Percentiles rank a stretch among this genome's conserved stretches.
Conservation (phyloP, 2,329 filamentous ascomycete species). For the Xylaria multiplex region DNA sequence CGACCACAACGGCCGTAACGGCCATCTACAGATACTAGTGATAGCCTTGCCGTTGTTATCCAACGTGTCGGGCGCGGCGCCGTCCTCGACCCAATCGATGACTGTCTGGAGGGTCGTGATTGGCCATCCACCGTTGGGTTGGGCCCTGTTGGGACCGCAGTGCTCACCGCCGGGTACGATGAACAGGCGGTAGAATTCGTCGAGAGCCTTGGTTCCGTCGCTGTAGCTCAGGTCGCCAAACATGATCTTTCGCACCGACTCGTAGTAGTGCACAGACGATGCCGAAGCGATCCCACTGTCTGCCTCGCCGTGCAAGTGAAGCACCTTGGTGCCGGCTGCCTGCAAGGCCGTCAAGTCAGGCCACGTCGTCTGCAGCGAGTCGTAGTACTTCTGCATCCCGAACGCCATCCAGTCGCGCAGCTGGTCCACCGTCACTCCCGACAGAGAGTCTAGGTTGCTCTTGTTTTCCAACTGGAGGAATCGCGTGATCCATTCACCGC, state of each 20-base stretch:
- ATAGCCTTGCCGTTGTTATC: conserved; percentile 54
- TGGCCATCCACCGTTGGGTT: conserved; percentile 55
- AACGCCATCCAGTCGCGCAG: conserved; percentile 62
- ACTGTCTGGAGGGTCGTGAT: conserved; percentile 57
- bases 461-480: conserved; percentile 41
- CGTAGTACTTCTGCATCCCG: conserved; percentile 59
- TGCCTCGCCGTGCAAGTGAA: conserved; percentile 64
- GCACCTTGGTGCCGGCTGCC: conserved; percentile 58
- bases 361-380: conserved; percentile 57
- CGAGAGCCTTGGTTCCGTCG: conserved; percentile 54
- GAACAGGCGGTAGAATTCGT: conserved; percentile 56
- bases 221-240: conserved; percentile 54
- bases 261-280: conserved; percentile 54
- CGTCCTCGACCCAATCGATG: conserved; percentile 64
- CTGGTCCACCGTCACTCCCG: conserved; percentile 62
- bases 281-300: conserved; percentile 59
- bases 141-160: conserved; percentile 55
- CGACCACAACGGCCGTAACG: conserved; percentile 54
- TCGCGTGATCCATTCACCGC: conserved; percentile 47
- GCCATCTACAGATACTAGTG: conserved; percentile 54
- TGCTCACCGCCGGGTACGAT: conserved; percentile 62
- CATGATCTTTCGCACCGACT: conserved; percentile 62
- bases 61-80: conserved; percentile 55
- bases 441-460: conserved; percentile 52
- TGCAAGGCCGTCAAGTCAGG: conserved; percentile 60